Evolutionary conservation across 176 grass and related monocot genomes (phyloP).

Genomic region (Avena eriantha): DNA sequence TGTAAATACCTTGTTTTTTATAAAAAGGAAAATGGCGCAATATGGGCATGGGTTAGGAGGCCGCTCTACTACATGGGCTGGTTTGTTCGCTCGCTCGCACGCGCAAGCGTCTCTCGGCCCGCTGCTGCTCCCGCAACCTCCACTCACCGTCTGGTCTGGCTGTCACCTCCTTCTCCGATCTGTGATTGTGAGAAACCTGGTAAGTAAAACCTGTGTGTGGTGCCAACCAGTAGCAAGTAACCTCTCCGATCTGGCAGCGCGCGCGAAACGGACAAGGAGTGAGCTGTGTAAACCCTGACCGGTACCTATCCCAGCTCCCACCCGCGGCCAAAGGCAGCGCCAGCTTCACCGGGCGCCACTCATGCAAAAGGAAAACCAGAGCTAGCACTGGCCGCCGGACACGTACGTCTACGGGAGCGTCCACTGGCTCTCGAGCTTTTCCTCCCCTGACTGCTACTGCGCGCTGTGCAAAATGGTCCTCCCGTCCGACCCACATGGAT

Average conservation of each 20-base stretch:
- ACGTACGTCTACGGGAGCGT: background rate
- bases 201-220: background rate
- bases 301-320: background rate
- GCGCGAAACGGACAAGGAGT: background rate
- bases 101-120: too few relatives aligned
- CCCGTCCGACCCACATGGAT: background rate
- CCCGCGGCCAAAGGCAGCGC: too few relatives aligned
- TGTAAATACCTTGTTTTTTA: too few relatives aligned
- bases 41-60: too few relatives aligned
- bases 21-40: too few relatives aligned
- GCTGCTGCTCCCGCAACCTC: too few relatives aligned
- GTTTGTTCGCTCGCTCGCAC: too few relatives aligned
- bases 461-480: background rate
- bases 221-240: background rate
- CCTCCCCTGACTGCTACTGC: background rate
- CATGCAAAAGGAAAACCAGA: background rate
- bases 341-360: background rate
- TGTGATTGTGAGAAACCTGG: background rate
- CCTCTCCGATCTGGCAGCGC: background rate
- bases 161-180: too few relatives aligned
- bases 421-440: background rate
- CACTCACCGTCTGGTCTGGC: too few relatives aligned
- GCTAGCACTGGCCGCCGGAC: background rate
- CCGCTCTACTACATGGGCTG: too few relatives aligned
- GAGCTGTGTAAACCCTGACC: background rate